Conservation (phyloP, 441 rosid genomes). For the Adansonia madagascariensis region DNA sequence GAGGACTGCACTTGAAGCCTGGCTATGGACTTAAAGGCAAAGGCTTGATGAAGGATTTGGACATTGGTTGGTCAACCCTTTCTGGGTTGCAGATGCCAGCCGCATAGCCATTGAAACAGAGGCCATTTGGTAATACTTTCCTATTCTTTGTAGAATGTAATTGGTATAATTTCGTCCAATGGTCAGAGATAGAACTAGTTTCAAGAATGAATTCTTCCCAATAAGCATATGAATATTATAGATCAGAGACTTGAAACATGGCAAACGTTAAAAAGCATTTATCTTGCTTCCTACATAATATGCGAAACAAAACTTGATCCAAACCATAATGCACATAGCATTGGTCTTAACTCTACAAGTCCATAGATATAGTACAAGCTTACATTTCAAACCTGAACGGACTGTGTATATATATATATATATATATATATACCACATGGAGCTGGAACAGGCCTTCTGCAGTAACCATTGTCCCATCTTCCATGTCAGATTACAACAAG, state of each 20-base stretch:
- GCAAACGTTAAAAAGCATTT: neutral
- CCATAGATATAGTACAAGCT: slow-evolving; percentile 16
- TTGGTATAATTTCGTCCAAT: neutral
- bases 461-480: slow-evolving; percentile 6
- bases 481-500: neutral
- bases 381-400: neutral
- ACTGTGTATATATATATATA: neutral
- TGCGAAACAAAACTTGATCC: neutral
- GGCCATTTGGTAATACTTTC: slow-evolving; percentile 31
- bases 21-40: slow-evolving; percentile 26
- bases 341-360: neutral
- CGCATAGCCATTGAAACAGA: slow-evolving; percentile 41
- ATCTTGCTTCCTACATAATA: neutral
- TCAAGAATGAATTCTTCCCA: too few relatives aligned
- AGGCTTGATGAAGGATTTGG: slow-evolving; percentile 35
- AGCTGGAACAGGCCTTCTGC: neutral
- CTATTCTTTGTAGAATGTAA: neutral
- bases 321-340: neutral
- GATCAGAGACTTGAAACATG: slow-evolving; percentile 5
- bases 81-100: slow-evolving; percentile 22
- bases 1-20: slow-evolving; percentile 41
- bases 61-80: slow-evolving; percentile 20
- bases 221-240: neutral
- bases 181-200: too few relatives aligned
- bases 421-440: neutral